These are phyloP conservation scores for Mortierella alpina DNA, from an alignment of 192 early-diverging fungal species.

Conservation along the genomic window DNA sequence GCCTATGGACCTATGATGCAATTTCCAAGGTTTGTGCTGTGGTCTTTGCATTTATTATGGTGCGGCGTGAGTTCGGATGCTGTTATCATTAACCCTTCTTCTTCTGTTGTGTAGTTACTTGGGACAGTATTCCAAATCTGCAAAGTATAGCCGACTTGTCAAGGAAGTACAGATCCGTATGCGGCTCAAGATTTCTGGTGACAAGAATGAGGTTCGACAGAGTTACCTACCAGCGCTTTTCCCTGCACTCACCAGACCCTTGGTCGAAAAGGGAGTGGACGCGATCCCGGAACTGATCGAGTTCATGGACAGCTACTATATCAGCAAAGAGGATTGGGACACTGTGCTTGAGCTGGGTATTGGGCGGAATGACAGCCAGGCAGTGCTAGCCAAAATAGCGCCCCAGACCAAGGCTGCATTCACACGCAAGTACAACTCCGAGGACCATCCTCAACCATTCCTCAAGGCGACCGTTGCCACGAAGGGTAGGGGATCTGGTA, in stretches of 20 bases:
- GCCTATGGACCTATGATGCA: conserved; percentile 45
- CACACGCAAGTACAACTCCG: conserved; percentile 74
- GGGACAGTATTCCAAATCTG: conserved; percentile 88
- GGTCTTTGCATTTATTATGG: no score
- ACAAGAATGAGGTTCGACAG: conserved; percentile 88
- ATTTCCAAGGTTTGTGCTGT: conserved; percentile 31
- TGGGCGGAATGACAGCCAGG: conserved; percentile 59
- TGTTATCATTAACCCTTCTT: not conserved
- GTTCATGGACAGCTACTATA: conserved; percentile 92
- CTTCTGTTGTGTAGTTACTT: conserved; percentile 73
- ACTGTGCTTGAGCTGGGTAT: conserved; percentile 84
- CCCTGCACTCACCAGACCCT: conserved; percentile 62
- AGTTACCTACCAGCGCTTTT: conserved; percentile 85
- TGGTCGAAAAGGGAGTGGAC: conserved; percentile 60
- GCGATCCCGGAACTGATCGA: conserved; percentile 80
- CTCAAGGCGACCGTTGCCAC: conserved; percentile 49
- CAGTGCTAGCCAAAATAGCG: conserved; percentile 61
- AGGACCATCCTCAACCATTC: conserved; percentile 71
- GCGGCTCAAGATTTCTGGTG: conserved; percentile 81
- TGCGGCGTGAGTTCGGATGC: not conserved
- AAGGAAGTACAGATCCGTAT: conserved; percentile 90
- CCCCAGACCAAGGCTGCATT: conserved; percentile 80
- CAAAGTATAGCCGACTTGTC: conserved; percentile 76
- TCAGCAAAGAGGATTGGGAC: conserved; percentile 92
- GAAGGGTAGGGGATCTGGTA: conserved; percentile 29